Evolutionary conservation across 768 basidiomycete genomes (phyloP), one percentile per base, ranked within the genome.

Genomic region (Tylopilus plumbeoviolaceoides): DNA sequence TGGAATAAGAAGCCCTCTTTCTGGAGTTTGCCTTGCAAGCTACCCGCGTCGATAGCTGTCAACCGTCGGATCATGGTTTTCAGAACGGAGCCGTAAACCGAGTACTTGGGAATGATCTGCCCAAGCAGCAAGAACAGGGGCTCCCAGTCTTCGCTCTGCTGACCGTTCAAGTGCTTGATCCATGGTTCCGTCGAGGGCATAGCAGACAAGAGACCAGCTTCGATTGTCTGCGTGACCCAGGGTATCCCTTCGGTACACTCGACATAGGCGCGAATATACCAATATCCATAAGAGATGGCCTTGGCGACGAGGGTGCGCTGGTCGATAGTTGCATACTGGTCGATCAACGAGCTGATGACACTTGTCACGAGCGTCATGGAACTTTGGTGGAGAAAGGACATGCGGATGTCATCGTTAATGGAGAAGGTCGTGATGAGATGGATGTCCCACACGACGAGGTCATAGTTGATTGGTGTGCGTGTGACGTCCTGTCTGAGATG

Each of bases 371-470:
- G 35, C 3, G 43, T 33, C 58, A 70, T 57, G 14, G 63, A 62
- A 17, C 47, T 49, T 14, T 59, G 63, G 17, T 56, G 59, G 21
- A 68, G 58, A 40, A 68, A 48, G 42, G 61, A 51, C 9, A 57
- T 46, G 25, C 68, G 56, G 43, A 68, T 66, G 8, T 51, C 14
- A 11, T 62, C 51, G 17, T 68, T 61, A 2, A 68, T 25, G 27
- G 66, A 70, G 18, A 68, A 51, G 6, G 48, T 42, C 2, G 61
- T 68, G 40, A 70, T 40, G 20, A 68, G 56, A 47, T 70, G 66
- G 46, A 62, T 61, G 43, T 68, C 66, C 66, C 66, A 68, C 25
- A 63, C 53, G 44, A 70, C 40, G 44, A 61, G 55, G 44, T 70
- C 64, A 49, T 58, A 63, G 44, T 67, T 59, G 43, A 59, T 50